Percentiles rank a stretch among this genome's conserved stretches.
phyloP scores from a whole-genome alignment of 2,329 filamentous ascomycete genomes.

The Cladosporium phlei region DNA sequence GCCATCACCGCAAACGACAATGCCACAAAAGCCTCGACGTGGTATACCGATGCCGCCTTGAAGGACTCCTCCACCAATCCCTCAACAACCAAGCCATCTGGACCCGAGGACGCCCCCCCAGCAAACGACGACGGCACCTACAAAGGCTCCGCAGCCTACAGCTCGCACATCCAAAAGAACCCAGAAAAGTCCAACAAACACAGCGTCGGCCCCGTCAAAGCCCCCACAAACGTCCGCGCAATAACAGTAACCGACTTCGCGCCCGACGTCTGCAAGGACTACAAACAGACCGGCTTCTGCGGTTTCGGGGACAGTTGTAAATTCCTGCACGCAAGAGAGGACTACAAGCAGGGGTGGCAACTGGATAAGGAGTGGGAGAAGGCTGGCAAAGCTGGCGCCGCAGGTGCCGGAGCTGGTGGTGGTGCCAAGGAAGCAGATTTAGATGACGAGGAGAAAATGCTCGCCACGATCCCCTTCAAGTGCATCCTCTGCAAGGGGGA shows the following conservation, averaged over 20 bases:
- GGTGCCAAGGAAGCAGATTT: constrained; percentile 50
- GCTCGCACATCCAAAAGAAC: constrained; percentile 74
- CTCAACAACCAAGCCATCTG: constrained; percentile 46
- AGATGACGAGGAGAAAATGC: constrained; percentile 62
- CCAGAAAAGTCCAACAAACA: constrained; percentile 58
- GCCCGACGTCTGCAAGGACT: constrained; percentile 93
- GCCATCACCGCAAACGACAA: constrained; percentile 69
- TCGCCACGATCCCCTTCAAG: constrained; percentile 82
- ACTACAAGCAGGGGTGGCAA: constrained; percentile 91
- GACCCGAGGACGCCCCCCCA: constrained; percentile 37
- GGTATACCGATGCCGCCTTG: constrained; percentile 69
- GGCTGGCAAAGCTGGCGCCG: constrained; percentile 64
- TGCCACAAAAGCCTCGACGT: constrained; percentile 83
- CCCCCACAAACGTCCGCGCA: constrained; percentile 81
- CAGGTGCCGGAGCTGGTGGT: constrained; percentile 44
- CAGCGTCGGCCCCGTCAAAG: constrained; percentile 76
- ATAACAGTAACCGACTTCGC: constrained; percentile 87
- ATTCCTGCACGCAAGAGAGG: constrained; percentile 69
- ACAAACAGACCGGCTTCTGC: constrained; percentile 72
- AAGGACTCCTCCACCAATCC: constrained; percentile 16
- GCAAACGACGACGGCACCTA: constrained; percentile 58
- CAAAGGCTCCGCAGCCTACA: constrained; percentile 68
- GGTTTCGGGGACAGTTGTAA: constrained; percentile 78
- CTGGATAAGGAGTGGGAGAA: constrained; percentile 92
- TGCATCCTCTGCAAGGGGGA: constrained; percentile 79